A percentile compares a stretch with the other conserved stretches of the same genome.
These are phyloP conservation scores for Acer campestre DNA, from an alignment of 345 rosid species.

Conservation along the genomic window DNA sequence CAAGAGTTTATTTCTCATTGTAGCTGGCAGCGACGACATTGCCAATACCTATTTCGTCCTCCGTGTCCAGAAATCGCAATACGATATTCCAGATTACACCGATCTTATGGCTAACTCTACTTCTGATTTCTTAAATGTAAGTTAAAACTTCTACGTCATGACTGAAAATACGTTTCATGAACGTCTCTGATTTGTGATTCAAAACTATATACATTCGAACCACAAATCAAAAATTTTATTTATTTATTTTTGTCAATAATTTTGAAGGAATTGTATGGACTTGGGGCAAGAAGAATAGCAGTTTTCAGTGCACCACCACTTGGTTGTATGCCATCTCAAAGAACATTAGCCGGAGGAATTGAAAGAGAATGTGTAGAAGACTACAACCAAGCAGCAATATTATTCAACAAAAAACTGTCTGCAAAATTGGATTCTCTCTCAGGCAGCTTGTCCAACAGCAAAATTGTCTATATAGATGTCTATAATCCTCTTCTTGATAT, in stretches of 20 bases:
- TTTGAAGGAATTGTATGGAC: slow-evolving; percentile 34
- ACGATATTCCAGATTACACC: slow-evolving; percentile 43
- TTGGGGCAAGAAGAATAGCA: slow-evolving; percentile 46
- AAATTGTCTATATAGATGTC: slow-evolving; percentile 44
- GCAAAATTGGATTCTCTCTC: slow-evolving; percentile 26
- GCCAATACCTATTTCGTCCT: slow-evolving; percentile 50
- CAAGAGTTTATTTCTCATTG: slow-evolving; percentile 42
- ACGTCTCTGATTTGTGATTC: not conserved
- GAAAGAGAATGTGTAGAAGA: slow-evolving; percentile 30
- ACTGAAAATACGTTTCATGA: not conserved
- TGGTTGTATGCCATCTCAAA: slow-evolving; percentile 47
- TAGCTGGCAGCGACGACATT: slow-evolving; percentile 65
- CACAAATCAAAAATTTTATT: too few relatives aligned
- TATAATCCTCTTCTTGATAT: slow-evolving; percentile 46
- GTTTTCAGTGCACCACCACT: slow-evolving; percentile 41
- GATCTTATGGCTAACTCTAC: slow-evolving; percentile 48
- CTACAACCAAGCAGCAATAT: slow-evolving; percentile 28
- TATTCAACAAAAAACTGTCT: slow-evolving; percentile 38
- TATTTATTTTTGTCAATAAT: not conserved
- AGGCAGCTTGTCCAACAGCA: slow-evolving; percentile 24
- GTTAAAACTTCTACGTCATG: not conserved
- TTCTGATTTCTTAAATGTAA: slow-evolving; percentile 48
- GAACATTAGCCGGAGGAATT: slow-evolving; percentile 40
- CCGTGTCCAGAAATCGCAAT: slow-evolving; percentile 39
- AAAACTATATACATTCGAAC: too few relatives aligned